Conservation (phyloP, 139 green algal genomes). For the Choricystis sp. region DNA sequence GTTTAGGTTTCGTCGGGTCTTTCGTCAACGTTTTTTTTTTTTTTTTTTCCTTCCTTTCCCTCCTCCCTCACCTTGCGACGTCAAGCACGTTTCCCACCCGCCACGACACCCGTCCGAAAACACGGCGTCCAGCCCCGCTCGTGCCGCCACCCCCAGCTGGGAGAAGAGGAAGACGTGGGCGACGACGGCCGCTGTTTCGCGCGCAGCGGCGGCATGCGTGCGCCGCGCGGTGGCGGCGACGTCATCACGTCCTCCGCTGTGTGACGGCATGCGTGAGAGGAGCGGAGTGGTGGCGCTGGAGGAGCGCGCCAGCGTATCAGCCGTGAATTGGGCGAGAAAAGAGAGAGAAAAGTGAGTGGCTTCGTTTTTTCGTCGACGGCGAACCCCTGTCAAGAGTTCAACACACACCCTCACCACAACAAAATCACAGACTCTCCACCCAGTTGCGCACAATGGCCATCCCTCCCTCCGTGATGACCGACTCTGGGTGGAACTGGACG, state of each 20-base stretch:
- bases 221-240: no score
- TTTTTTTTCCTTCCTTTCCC: background rate
- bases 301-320: no score
- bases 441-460: conserved; percentile 80
- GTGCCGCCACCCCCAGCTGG: conserved; percentile 29
- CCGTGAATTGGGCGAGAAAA: no score
- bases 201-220: no score
- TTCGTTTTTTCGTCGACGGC: no score
- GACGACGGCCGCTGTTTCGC: background rate
- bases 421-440: conserved; percentile 21
- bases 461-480: conserved; percentile 81
- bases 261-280: no score
- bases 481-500: conserved; percentile 97
- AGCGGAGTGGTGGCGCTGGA: no score
- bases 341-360: no score
- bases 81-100: conserved; percentile 29
- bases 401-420: background rate
- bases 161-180: conserved; percentile 23
- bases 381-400: no score
- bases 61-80: conserved; percentile 1
- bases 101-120: conserved; percentile 25
- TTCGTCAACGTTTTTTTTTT: background rate
- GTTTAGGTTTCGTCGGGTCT: background rate
- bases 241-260: no score
- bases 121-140: conserved; percentile 23